Conservation (phyloP, 441 rosid genomes). For the Croton laevigatus region DNA sequence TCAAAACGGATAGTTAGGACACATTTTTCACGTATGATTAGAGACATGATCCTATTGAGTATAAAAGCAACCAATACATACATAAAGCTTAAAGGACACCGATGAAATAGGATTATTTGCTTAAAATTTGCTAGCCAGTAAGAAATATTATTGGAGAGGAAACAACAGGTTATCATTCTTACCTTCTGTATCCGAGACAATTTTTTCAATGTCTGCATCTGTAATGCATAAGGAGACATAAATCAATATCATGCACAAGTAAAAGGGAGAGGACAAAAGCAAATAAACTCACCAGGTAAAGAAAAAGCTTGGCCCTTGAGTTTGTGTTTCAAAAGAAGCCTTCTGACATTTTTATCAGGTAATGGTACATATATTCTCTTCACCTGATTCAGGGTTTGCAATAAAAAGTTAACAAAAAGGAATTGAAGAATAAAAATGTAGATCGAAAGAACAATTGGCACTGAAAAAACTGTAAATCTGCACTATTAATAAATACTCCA, state of each 20-base stretch:
- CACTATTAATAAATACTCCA: neutral
- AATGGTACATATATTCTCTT: slow-evolving; percentile 88
- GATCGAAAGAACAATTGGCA: neutral
- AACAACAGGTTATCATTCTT: slow-evolving; percentile 15
- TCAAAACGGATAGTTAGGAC: neutral
- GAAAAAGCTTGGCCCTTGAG: slow-evolving; percentile 80
- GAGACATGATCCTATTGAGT: neutral
- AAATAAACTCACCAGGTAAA: slow-evolving; percentile 48
- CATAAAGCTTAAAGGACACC: neutral
- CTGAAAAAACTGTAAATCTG: neutral
- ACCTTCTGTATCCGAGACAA: slow-evolving; percentile 84
- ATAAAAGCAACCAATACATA: neutral
- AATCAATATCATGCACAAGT: slow-evolving; percentile 17
- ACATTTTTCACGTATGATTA: neutral
- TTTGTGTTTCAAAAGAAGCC: slow-evolving; percentile 62
- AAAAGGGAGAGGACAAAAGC: neutral
- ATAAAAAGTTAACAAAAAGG: slow-evolving; percentile 8
- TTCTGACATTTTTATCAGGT: slow-evolving; percentile 74
- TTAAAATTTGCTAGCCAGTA: neutral
- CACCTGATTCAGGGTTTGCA: slow-evolving; percentile 47
- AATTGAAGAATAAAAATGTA: neutral
- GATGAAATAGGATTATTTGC: too few relatives aligned
- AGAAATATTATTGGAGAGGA: neutral
- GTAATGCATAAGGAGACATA: slow-evolving; percentile 18
- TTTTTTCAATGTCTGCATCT: slow-evolving; percentile 74